Base-by-base conservation (phyloP, 73 alveolate species). In the Durusdinium trenchii region DNA sequence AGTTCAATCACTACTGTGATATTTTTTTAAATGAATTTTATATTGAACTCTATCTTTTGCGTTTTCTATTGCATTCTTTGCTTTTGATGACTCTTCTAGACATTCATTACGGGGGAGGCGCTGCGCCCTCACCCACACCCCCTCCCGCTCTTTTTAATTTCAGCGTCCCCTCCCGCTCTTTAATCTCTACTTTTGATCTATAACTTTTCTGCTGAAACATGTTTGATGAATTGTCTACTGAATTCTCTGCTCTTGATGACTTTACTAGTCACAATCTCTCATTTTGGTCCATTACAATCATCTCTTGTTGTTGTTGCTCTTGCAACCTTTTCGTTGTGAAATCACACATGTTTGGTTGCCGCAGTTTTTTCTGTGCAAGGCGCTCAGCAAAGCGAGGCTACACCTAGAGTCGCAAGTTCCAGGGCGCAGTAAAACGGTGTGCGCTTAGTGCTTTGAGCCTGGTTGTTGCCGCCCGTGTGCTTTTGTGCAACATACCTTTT, bases 321-420 rank as follows among this genome's bases (percentile, higher is more conserved):
- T 78, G 87, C 83, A 23, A n/a, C 36, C 46, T 6, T 71, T 5
- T 20, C 50, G 16, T 35, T 5, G 9, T 26, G 50, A n/a, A 71
- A 7, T 23, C 20, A 71, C 36, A 26, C 6, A 5, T 46, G 36
- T 5, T 35, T 5, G 50, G 7, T 26, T 23, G 50, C 9, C 26
- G 50, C 47, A n/a, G 50, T 26, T 71, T 71, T 71, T 71, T 5
- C 83, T 71, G 83, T 36, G 83, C 83, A 71, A 71, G 83, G 83
- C 83, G 83, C 83, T 71, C 36, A n/a, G 83, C 83, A 71, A 71
- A 71, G 83, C 83, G 50, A 71, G 83, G 83, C 83, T 71, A 71
- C 83, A 71, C 83, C 83, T 71, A 71, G 83, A 71, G 83, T 71
- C 26, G 83, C 83, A n/a, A 36, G 50, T 28, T 71, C 50, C 36